phyloP scores from a whole-genome alignment of 441 rosid species.

The Syzygium syzygioides region DNA sequence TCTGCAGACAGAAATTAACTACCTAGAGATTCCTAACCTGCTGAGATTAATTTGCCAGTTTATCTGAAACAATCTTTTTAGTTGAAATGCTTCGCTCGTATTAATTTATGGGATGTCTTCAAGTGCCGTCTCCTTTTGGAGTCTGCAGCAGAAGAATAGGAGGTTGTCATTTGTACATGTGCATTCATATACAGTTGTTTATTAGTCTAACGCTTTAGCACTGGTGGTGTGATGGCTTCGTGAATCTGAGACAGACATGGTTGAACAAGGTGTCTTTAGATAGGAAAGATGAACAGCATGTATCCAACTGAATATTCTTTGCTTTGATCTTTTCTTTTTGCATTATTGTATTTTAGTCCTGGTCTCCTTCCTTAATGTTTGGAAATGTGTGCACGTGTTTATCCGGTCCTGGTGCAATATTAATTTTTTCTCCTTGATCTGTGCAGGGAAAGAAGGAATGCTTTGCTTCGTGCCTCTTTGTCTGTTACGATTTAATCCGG shows the following conservation, averaged over 20 bases:
- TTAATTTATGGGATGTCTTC: background rate
- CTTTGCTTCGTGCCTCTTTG: constrained; percentile 22
- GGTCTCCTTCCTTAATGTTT: background rate
- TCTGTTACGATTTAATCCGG: constrained; percentile 18
- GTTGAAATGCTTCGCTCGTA: background rate
- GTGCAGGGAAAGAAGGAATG: constrained; percentile 22
- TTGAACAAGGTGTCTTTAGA: background rate
- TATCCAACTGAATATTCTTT: background rate
- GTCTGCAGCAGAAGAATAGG: background rate
- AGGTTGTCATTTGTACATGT: background rate
- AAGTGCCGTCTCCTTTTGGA: background rate
- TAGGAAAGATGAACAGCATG: background rate
- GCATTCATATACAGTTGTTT: background rate
- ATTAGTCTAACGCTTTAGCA: background rate
- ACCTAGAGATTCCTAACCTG: background rate
- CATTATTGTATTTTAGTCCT: background rate
- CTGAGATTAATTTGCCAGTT: background rate
- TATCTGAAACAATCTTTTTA: background rate
- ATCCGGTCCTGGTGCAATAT: background rate
- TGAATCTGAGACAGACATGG: background rate
- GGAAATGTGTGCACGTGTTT: background rate
- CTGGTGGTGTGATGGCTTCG: background rate
- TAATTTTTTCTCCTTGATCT: background rate
- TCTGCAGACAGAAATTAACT: background rate
- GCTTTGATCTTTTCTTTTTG: background rate